Percentiles rank a stretch among this genome's conserved stretches.
Evolutionary conservation across 805 yeast species (phyloP).

Genomic region (Metschnikowia gelsemii): DNA sequence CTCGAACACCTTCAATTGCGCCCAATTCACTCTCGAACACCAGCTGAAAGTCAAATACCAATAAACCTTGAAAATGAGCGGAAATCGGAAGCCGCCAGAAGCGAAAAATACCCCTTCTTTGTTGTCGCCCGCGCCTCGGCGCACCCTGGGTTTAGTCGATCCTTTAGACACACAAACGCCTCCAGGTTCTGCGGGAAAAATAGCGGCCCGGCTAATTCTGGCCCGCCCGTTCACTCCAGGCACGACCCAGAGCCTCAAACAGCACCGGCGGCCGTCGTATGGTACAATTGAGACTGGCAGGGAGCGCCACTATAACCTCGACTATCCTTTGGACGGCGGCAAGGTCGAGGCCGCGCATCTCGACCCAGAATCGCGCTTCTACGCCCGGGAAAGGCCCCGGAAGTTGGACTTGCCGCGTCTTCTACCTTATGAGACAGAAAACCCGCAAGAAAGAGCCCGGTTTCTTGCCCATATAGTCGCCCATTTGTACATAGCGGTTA

Average conservation of each 20-base stretch:
- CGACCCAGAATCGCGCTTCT: constrained; percentile 40
- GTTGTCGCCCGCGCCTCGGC: too few species aligned
- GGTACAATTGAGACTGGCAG: constrained; percentile 29
- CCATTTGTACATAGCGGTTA: constrained; percentile 74
- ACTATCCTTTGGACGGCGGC: constrained; percentile 47
- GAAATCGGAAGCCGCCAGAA: too few species aligned
- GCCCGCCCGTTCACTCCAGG: constrained; percentile 27
- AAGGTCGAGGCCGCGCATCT: constrained; percentile 28
- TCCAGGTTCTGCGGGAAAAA: neutral
- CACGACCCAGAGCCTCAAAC: constrained; percentile 15
- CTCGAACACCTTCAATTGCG: too few species aligned
- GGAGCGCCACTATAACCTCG: constrained; percentile 46
- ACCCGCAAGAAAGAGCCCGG: constrained; percentile 63
- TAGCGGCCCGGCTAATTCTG: neutral
- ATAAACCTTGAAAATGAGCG: too few species aligned
- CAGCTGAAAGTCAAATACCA: too few species aligned
- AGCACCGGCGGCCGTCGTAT: constrained; percentile 32
- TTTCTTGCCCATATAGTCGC: constrained; percentile 79
- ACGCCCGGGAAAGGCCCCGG: constrained; percentile 38
- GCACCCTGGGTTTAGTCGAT: too few species aligned
- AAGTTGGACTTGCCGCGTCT: constrained; percentile 42
- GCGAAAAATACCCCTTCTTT: too few species aligned
- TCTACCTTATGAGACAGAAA: constrained; percentile 76
- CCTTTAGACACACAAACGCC: too few species aligned
- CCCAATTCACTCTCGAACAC: too few species aligned